These are phyloP conservation scores for Chenopodium quinoa DNA, from an alignment of 148 eudicot genomes.

Conservation along the genomic window DNA sequence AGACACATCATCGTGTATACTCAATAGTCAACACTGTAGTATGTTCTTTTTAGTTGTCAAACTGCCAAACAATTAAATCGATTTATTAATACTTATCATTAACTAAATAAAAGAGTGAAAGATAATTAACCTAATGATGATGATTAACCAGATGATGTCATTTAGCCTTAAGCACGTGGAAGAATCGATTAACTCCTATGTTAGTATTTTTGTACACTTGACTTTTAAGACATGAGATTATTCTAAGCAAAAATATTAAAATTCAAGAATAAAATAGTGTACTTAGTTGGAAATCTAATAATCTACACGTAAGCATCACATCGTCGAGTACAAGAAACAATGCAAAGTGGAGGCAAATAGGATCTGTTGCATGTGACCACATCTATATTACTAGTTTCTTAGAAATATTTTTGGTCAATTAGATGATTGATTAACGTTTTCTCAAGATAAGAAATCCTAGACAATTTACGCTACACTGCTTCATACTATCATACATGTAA, in stretches of 20 bases:
- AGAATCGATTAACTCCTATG: neutral
- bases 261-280: neutral
- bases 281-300: neutral
- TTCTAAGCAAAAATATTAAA: neutral
- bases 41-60: no score
- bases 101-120: neutral
- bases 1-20: no score
- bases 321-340: slow-evolving; percentile 10
- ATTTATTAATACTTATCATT: neutral
- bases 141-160: slow-evolving; percentile 3
- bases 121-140: neutral
- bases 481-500: no score
- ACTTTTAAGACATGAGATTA: slow-evolving; percentile 12
- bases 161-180: slow-evolving; percentile 12
- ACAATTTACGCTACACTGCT: no score
- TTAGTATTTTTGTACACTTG: neutral
- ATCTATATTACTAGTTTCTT: neutral
- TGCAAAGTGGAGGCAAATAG: slow-evolving; percentile 10
- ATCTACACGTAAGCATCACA: slow-evolving; percentile 25
- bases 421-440: slow-evolving; percentile 5
- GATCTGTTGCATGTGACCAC: slow-evolving; percentile 28
- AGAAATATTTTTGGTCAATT: neutral
- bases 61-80: no score
- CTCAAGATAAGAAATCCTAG: neutral
- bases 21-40: no score